Evolutionary conservation across 495 filamentous ascomycete genomes (phyloP), one percentile per base, ranked within the genome.

Genomic region (Thermothielavioides terrestris): DNA sequence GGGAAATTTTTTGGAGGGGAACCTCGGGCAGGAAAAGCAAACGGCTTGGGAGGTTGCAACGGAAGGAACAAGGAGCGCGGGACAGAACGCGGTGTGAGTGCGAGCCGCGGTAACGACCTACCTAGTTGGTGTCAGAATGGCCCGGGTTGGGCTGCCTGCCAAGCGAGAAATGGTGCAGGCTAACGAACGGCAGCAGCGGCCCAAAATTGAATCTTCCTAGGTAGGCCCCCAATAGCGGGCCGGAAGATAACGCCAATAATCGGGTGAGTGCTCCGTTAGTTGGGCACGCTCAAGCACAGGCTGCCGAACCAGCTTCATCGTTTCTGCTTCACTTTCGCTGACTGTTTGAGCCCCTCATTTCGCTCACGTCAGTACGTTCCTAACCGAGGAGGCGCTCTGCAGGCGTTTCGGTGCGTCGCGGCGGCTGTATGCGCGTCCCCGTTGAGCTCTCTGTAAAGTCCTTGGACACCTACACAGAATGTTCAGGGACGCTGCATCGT

Each of bases 101-200:
- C 49, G 43, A 45, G 35, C 38, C 45, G 44, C 27, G 44, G 52
- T 49, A n/a, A n/a, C n/a, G n/a, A n/a, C n/a, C n/a, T n/a, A n/a
- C n/a, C n/a, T n/a, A n/a, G n/a, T n/a, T n/a, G n/a, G 49, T 39
- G 25, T 52, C 49, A 43, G 28, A 31, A 31, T 20, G 46, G n/a
- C n/a, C n/a, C n/a, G n/a, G n/a, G 46, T 40, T 49, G 46, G 46
- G 46, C 46, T 41, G 42, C 36, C 26, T 40, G 35, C 8, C 46
- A 31, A 22, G 22, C 21, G 34, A 38, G 23, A 10, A 28, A 30
- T 11, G 2, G 30, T n/a, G n/a, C 31, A 23, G 31, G 8, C 10
- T 7, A 45, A 14, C 12, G 28, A 14, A 34, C 10, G 31, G 31
- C 4, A 12, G n/a, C 27, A 6, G 11, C 11, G 27, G 27, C 27